These are phyloP conservation scores for Prunus mume DNA, from an alignment of 306 rosid species.

Conservation along the genomic window DNA sequence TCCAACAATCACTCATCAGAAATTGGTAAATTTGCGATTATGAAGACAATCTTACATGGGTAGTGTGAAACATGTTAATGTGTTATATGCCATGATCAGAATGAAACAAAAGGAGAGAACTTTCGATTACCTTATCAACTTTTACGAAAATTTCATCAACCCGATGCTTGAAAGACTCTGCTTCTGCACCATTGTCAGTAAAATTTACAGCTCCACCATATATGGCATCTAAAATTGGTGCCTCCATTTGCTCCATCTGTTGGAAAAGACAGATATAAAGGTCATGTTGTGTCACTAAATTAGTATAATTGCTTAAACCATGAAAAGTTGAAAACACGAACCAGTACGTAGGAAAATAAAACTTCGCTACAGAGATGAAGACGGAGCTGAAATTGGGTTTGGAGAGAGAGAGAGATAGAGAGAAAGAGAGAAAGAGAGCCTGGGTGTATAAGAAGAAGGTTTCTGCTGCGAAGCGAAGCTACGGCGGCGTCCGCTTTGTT, in stretches of 20 bases:
- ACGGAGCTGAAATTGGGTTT: slow-evolving; percentile 6
- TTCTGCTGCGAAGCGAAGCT: neutral
- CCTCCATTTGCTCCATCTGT: slow-evolving; percentile 43
- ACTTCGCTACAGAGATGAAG: neutral
- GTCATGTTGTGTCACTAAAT: neutral
- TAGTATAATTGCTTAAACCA: neutral
- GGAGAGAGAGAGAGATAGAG: neutral
- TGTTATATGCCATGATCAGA: neutral
- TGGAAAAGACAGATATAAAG: neutral
- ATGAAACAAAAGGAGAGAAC: neutral
- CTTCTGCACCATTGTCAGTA: slow-evolving; percentile 25
- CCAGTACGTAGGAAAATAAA: neutral
- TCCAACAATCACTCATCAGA: neutral
- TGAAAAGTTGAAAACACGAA: neutral
- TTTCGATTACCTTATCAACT: slow-evolving; percentile 52
- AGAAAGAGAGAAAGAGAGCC: neutral
- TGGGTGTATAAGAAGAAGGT: neutral
- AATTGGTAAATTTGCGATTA: neutral
- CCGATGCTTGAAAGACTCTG: slow-evolving; percentile 44
- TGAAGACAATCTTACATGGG: neutral
- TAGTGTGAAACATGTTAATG: neutral
- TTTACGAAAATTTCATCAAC: slow-evolving; percentile 48
- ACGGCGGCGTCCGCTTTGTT: slow-evolving; percentile 15
- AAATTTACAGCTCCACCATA: slow-evolving; percentile 21
- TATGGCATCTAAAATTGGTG: slow-evolving; percentile 25